Evolutionary conservation across 768 basidiomycete genomes (phyloP).

Genomic region (Collybia nuda): DNA sequence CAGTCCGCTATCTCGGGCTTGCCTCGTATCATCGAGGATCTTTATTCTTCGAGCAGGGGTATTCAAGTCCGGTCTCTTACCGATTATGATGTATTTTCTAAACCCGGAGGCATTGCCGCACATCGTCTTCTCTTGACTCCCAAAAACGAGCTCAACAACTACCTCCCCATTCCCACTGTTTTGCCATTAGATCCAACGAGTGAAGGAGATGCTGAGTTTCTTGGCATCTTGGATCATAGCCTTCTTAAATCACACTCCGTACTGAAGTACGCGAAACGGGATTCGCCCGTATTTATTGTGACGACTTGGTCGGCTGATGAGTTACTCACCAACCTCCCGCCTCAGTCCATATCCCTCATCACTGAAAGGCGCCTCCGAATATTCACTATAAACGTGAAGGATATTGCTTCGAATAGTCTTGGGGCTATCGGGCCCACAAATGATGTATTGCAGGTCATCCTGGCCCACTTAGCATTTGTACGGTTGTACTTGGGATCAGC

Average conservation of each 20-base stretch:
- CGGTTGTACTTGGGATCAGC: conserved; percentile 74
- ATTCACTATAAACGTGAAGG: conserved; percentile 59
- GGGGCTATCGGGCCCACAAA: conserved; percentile 30
- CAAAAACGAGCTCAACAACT: conserved; percentile 31
- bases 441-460: conserved; percentile 50
- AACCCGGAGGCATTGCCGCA: conserved; percentile 66
- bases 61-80: conserved; percentile 63
- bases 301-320: conserved; percentile 79
- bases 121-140: conserved; percentile 68
- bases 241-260: conserved; percentile 80
- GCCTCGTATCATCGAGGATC: conserved; percentile 54
- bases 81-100: conserved; percentile 76
- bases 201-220: conserved; percentile 60
- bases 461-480: conserved; percentile 80
- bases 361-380: conserved; percentile 52
- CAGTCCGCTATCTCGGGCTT: conserved; percentile 54
- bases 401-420: conserved; percentile 43
- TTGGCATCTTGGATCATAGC: conserved; percentile 71
- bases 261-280: conserved; percentile 61
- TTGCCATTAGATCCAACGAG: conserved; percentile 54
- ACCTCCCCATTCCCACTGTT: conserved; percentile 52
- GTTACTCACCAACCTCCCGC: conserved; percentile 64
- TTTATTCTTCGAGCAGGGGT: conserved; percentile 51
- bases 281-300: conserved; percentile 70
- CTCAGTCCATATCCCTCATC: conserved; percentile 45